phyloP scores from a whole-genome alignment of 495 filamentous ascomycete species.

The Lasiosphaeriaceae sp. region DNA sequence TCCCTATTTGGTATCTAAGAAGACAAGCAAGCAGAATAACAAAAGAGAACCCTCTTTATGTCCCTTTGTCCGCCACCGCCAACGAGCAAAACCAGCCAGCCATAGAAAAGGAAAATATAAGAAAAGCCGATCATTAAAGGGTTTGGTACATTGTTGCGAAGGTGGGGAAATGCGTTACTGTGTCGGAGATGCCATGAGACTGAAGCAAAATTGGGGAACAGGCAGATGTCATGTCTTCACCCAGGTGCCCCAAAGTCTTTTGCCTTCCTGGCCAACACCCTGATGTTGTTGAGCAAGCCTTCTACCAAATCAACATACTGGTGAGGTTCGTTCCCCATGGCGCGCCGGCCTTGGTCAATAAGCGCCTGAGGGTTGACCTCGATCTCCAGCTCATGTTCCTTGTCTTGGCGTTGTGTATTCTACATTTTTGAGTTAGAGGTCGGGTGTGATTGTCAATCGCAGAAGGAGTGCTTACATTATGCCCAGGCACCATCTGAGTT shows the following conservation, averaged over 20 bases:
- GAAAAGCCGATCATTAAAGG: too few species aligned
- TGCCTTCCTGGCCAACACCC: slow-evolving; percentile 55
- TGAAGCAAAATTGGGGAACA: too few species aligned
- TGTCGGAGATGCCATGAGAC: too few species aligned
- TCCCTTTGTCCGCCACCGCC: too few species aligned
- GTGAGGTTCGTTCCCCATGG: slow-evolving; percentile 54
- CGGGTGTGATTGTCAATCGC: background rate
- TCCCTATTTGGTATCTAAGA: background rate
- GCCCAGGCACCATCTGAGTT: slow-evolving; percentile 22
- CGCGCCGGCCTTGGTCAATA: slow-evolving; percentile 63
- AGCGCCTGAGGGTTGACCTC: slow-evolving; percentile 68
- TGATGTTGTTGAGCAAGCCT: slow-evolving; percentile 81
- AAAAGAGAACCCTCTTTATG: background rate
- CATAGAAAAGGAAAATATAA: too few species aligned
- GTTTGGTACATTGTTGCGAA: too few species aligned
- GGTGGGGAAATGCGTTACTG: too few species aligned
- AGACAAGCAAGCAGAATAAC: background rate
- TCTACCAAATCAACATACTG: slow-evolving; percentile 72
- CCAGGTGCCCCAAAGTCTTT: slow-evolving; percentile 10
- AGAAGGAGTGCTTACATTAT: slow-evolving; percentile 44
- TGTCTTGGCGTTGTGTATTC: slow-evolving; percentile 49
- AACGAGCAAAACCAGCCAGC: too few species aligned
- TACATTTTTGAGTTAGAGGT: background rate
- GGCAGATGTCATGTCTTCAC: too few species aligned
- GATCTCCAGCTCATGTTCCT: slow-evolving; percentile 86